Evolutionary conservation across 1,284 basidiomycete genomes (phyloP).

Genomic region (Boletus smithii): DNA sequence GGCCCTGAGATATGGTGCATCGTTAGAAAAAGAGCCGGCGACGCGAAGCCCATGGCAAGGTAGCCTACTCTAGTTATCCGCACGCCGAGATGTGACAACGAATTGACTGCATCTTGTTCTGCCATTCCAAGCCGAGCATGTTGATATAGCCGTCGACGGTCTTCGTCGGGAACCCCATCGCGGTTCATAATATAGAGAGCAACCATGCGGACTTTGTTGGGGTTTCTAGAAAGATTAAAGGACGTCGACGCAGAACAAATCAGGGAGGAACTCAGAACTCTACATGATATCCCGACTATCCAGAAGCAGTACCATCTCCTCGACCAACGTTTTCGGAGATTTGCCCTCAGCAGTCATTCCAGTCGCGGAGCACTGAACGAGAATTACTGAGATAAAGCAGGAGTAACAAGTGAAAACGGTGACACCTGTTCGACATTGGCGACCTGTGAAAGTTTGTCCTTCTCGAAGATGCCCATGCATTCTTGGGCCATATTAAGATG

Average conservation of each 20-base stretch:
- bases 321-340: slow-evolving; percentile 87
- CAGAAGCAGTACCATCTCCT: slow-evolving; percentile 97
- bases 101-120: slow-evolving; percentile 95
- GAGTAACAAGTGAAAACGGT: not conserved
- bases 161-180: slow-evolving; percentile 97
- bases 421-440: slow-evolving; percentile 91
- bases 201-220: slow-evolving; percentile 95
- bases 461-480: slow-evolving; percentile 93
- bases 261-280: slow-evolving; percentile 24
- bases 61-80: slow-evolving; percentile 76
- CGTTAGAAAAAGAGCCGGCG: not conserved
- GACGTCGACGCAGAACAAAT: not conserved
- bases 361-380: slow-evolving; percentile 79
- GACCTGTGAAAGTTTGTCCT: slow-evolving; percentile 79
- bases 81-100: slow-evolving; percentile 79
- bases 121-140: slow-evolving; percentile 88
- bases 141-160: slow-evolving; percentile 90
- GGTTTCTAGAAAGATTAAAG: slow-evolving; percentile 50
- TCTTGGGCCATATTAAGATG: slow-evolving; percentile 98
- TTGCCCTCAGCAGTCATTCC: slow-evolving; percentile 88
- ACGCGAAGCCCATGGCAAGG: not conserved
- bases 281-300: slow-evolving; percentile 84
- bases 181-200: slow-evolving; percentile 94
- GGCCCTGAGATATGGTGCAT: slow-evolving; percentile 42
- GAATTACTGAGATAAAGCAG: slow-evolving; percentile 1